Evolutionary conservation across 345 rosid genomes (phyloP).

Genomic region (Noccaea bulbosa): DNA sequence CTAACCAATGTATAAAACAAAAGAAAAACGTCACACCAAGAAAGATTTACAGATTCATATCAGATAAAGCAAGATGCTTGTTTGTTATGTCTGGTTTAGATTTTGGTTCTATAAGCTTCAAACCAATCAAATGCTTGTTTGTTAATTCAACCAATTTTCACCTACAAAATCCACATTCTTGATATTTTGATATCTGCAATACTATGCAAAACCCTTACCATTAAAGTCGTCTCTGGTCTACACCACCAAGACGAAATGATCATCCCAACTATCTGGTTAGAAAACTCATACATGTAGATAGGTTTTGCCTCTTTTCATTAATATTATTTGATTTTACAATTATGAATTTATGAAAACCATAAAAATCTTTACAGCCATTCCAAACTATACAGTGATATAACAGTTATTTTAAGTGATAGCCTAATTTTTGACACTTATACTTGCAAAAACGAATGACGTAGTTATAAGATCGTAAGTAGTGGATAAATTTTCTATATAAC

Average conservation of each 20-base stretch:
- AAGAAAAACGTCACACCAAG: background rate
- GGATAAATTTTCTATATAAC: too few species aligned
- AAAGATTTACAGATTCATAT: conserved; percentile 10
- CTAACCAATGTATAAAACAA: background rate
- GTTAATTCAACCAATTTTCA: background rate
- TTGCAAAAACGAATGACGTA: too few species aligned
- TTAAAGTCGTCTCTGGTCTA: background rate
- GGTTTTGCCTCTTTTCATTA: background rate
- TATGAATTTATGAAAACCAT: conserved; percentile 13
- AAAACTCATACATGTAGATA: conserved; percentile 2
- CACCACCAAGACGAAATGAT: background rate
- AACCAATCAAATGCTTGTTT: conserved; percentile 2
- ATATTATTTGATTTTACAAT: background rate
- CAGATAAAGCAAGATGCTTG: conserved; percentile 17
- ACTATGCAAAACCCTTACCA: background rate
- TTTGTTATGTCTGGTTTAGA: background rate
- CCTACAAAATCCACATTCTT: background rate
- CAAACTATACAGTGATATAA: background rate
- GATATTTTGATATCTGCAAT: conserved; percentile 10
- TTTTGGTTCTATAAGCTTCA: background rate
- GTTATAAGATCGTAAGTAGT: too few species aligned
- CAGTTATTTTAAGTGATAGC: too few species aligned
- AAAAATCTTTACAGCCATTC: background rate
- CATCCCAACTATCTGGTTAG: background rate
- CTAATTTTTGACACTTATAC: too few species aligned